phyloP scores from a whole-genome alignment of 345 rosid species.

The Xanthoceras sorbifolium region DNA sequence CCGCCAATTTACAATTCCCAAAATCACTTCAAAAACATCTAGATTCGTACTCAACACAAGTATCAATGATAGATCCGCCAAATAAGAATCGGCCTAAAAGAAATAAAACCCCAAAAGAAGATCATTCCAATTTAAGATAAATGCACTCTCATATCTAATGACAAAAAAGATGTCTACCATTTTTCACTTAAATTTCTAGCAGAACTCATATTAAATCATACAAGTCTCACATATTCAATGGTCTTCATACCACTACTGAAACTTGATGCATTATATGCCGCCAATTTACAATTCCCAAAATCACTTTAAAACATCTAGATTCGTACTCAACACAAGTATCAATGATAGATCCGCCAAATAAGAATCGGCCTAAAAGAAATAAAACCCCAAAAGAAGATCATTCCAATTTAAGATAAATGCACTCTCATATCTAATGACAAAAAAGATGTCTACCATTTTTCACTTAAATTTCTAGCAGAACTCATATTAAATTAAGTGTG shows the following conservation, averaged over 20 bases:
- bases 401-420: neutral
- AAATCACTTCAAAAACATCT: neutral
- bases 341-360: neutral
- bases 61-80: neutral
- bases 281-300: neutral
- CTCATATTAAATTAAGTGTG: neutral
- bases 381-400: neutral
- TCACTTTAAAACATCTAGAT: neutral
- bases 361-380: neutral
- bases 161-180: neutral
- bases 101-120: neutral
- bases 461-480: neutral
- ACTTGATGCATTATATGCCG: neutral
- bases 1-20: neutral
- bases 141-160: neutral
- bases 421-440: neutral
- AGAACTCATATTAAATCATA: neutral
- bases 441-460: neutral
- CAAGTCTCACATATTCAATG: neutral
- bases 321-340: neutral
- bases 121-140: neutral
- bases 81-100: neutral
- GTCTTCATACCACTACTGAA: conserved; percentile 6
- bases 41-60: neutral
- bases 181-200: neutral